phyloP scores from a whole-genome alignment of 208 protist genomes.

The Kentomonas sorsogonicus region DNA sequence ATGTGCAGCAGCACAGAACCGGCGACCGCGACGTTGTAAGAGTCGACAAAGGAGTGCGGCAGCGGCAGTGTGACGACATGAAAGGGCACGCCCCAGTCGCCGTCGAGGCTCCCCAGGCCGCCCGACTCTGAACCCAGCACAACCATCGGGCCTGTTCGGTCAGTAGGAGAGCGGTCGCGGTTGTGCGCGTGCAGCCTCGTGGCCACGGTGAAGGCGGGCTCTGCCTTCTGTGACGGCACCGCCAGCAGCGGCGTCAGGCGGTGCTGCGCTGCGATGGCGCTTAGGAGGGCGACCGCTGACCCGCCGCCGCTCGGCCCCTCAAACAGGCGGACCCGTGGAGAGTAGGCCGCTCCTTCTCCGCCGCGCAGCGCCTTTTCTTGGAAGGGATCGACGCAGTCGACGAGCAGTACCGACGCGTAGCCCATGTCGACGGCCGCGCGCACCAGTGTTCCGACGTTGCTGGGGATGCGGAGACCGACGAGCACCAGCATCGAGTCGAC shows the following conservation, averaged over 20 bases:
- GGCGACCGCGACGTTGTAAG: constrained; percentile 77
- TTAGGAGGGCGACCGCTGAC: constrained; percentile 44
- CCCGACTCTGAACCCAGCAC: constrained; percentile 76
- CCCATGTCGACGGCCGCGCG: constrained; percentile 68
- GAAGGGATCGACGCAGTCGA: constrained; percentile 65
- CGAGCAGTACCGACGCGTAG: constrained; percentile 63
- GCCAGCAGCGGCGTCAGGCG: constrained; percentile 63
- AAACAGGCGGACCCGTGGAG: constrained; percentile 46
- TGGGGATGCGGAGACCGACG: constrained; percentile 76
- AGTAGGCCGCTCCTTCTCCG: constrained; percentile 64
- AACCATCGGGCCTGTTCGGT: constrained; percentile 50
- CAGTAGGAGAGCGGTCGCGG: constrained; percentile 8
- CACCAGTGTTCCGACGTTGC: constrained; percentile 73
- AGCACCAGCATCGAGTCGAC: constrained; percentile 65
- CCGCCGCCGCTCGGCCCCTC: constrained; percentile 15
- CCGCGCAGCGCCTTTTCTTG: constrained; percentile 85
- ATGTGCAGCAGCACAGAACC: constrained; percentile 68
- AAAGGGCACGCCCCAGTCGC: constrained; percentile 55
- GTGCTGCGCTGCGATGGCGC: constrained; percentile 50
- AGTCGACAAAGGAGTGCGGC: constrained; percentile 59
- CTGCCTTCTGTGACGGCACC: constrained; percentile 65
- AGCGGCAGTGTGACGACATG: constrained; percentile 62
- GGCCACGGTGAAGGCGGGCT: constrained; percentile 66
- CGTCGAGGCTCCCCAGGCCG: constrained; percentile 42
- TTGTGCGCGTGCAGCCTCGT: constrained; percentile 56